A percentile compares a stretch with the other conserved stretches of the same genome.
phyloP scores from a whole-genome alignment of 768 basidiomycete species.

The Amanita muscaria region DNA sequence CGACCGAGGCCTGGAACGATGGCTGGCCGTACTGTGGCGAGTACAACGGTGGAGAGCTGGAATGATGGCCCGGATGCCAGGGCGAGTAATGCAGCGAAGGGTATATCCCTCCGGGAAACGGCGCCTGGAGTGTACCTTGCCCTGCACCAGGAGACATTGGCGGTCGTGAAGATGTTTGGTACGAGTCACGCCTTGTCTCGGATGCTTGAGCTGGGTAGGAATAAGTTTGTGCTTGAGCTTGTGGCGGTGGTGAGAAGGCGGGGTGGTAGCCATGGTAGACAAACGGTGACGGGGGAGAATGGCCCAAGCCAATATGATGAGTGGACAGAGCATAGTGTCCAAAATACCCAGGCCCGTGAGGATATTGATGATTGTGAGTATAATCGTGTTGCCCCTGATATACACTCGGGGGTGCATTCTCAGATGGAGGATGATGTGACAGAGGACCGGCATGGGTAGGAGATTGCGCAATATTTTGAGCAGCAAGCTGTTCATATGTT shows the following conservation, averaged over 20 bases:
- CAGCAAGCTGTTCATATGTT: too few species aligned
- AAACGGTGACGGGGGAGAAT: slow-evolving; percentile 25
- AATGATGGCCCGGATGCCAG: slow-evolving; percentile 29
- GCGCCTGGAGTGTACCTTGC: slow-evolving; percentile 15
- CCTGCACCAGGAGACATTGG: slow-evolving; percentile 17
- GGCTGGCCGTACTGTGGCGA: slow-evolving; percentile 29
- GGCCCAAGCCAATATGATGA: slow-evolving; percentile 29
- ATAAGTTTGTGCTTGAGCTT: slow-evolving; percentile 29
- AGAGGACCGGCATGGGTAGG: too few species aligned
- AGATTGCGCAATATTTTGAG: too few species aligned
- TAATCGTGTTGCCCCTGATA: slow-evolving; percentile 12
- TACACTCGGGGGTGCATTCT: slow-evolving; percentile 16
- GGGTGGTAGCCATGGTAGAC: slow-evolving; percentile 28
- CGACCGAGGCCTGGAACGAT: slow-evolving; percentile 27
- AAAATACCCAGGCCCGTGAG: slow-evolving; percentile 26
- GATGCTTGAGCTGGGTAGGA: slow-evolving; percentile 27
- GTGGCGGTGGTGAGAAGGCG: slow-evolving; percentile 32
- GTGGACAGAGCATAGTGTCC: slow-evolving; percentile 41
- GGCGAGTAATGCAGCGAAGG: slow-evolving; percentile 28
- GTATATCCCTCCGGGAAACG: slow-evolving; percentile 19
- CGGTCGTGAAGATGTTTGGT: slow-evolving; percentile 21
- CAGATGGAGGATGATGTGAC: slow-evolving; percentile 14
- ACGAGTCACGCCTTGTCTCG: slow-evolving; percentile 15
- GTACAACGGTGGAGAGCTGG: slow-evolving; percentile 27
- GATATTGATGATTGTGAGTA: slow-evolving; percentile 20